Percentiles rank a stretch among this genome's conserved stretches.
These are phyloP conservation scores for Kodamaea arcana DNA, from an alignment of 1,139 yeast species.

Conservation along the genomic window DNA sequence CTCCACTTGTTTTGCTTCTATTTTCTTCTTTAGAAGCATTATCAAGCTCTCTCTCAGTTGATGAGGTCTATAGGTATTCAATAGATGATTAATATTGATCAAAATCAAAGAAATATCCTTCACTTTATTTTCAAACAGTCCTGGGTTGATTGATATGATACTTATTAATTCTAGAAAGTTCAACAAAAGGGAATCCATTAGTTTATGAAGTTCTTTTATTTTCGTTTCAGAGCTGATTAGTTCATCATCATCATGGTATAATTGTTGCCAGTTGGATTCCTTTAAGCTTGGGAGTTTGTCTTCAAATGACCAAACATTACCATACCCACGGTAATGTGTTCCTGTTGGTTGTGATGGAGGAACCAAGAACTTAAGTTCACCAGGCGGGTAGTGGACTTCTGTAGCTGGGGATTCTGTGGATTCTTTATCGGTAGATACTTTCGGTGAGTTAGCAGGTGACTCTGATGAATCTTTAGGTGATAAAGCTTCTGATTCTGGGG, in stretches of 20 bases:
- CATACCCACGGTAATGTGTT: constrained; percentile 70
- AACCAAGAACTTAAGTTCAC: constrained; percentile 48
- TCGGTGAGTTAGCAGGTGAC: constrained; percentile 2
- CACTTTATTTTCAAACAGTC: constrained; percentile 57
- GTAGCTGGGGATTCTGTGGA: neutral
- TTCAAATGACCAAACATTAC: constrained; percentile 74
- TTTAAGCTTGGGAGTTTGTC: constrained; percentile 66
- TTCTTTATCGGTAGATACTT: neutral
- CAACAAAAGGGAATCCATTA: constrained; percentile 63
- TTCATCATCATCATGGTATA: constrained; percentile 50
- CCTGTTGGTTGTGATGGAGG: constrained; percentile 67
- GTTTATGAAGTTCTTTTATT: constrained; percentile 62
- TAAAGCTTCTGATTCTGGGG: constrained; percentile 2
- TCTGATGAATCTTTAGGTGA: neutral
- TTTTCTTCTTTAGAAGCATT: constrained; percentile 61
- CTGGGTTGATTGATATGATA: constrained; percentile 66
- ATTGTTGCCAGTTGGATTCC: constrained; percentile 64
- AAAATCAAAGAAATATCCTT: constrained; percentile 71
- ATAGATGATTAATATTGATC: constrained; percentile 77
- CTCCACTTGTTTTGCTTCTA: constrained; percentile 50
- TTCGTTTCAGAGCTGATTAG: constrained; percentile 49
- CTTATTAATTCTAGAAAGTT: constrained; percentile 75
- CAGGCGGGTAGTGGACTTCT: constrained; percentile 17
- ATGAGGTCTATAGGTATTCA: constrained; percentile 85
- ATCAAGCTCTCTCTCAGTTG: constrained; percentile 81